Conservation (phyloP, 2,329 filamentous ascomycete species). For the Microdochium nivale region DNA sequence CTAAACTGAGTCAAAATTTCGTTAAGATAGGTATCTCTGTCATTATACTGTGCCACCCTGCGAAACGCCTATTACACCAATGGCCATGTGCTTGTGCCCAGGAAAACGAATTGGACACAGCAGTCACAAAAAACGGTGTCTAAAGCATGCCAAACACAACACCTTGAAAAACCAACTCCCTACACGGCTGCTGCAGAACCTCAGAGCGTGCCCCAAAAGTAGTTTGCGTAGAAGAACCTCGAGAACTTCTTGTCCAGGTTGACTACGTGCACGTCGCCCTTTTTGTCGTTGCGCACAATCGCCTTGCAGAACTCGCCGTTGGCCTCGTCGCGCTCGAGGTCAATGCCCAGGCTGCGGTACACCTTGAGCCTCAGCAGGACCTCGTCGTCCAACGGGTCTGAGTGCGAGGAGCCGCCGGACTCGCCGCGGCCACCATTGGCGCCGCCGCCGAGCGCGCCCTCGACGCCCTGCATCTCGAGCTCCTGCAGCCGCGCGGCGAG, state of each 20-base stretch:
- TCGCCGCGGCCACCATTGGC: conserved; percentile 16
- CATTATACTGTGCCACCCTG: too few species aligned
- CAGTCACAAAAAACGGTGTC: too few species aligned
- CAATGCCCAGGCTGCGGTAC: conserved; percentile 84
- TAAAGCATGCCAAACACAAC: too few species aligned
- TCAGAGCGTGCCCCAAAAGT: conserved; percentile 86
- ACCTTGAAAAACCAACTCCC: too few species aligned
- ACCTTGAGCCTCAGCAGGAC: conserved; percentile 74
- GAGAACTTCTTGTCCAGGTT: conserved; percentile 92
- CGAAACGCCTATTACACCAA: too few species aligned
- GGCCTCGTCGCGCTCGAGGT: conserved; percentile 67
- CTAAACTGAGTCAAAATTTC: too few species aligned
- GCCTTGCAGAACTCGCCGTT: conserved; percentile 78
- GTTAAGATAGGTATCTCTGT: too few species aligned
- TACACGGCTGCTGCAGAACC: too few species aligned
- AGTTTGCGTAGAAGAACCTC: conserved; percentile 86
- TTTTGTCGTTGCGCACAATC: conserved; percentile 73
- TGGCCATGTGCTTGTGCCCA: too few species aligned
- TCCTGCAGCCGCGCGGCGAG: conserved; percentile 69
- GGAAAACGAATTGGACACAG: too few species aligned
- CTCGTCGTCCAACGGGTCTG: conserved; percentile 50
- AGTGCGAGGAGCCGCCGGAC: not conserved
- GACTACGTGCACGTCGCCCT: conserved; percentile 89
- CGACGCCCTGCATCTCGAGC: conserved; percentile 78
- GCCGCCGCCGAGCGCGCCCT: conserved; percentile 44